phyloP scores from a whole-genome alignment of 2,329 filamentous ascomycete genomes.

The Plenodomus biglobosus region DNA sequence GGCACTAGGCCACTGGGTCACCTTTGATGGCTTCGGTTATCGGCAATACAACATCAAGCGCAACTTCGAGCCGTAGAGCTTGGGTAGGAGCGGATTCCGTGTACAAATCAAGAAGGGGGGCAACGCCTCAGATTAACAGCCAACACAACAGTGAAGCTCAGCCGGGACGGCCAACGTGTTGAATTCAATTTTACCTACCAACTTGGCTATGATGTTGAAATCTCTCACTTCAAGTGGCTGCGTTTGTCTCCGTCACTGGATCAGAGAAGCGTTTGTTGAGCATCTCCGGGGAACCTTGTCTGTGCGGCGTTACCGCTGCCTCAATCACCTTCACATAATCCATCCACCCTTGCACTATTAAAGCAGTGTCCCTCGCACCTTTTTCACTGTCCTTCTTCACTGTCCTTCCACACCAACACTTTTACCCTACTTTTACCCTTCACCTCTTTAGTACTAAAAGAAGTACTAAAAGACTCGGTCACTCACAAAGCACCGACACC shows the following conservation, averaged over 20 bases:
- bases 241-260: background rate
- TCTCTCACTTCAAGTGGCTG: background rate
- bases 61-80: slow-evolving; percentile 36
- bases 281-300: background rate
- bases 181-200: no score
- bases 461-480: background rate
- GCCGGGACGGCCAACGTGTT: background rate
- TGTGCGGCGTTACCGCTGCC: background rate
- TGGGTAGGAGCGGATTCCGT: background rate
- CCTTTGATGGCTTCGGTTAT: slow-evolving; percentile 42
- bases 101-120: background rate
- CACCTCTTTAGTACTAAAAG: no score
- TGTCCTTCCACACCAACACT: background rate
- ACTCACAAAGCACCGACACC: background rate
- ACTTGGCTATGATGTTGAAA: no score
- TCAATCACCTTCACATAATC: background rate
- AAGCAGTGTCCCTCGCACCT: background rate
- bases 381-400: no score
- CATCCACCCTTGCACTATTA: background rate
- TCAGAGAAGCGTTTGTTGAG: background rate
- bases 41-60: slow-evolving; percentile 40
- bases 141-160: no score
- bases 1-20: slow-evolving; percentile 49
- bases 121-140: no score
- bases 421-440: background rate